Conservation (phyloP, 2,329 filamentous ascomycete species). For the Cadophora gregata region DNA sequence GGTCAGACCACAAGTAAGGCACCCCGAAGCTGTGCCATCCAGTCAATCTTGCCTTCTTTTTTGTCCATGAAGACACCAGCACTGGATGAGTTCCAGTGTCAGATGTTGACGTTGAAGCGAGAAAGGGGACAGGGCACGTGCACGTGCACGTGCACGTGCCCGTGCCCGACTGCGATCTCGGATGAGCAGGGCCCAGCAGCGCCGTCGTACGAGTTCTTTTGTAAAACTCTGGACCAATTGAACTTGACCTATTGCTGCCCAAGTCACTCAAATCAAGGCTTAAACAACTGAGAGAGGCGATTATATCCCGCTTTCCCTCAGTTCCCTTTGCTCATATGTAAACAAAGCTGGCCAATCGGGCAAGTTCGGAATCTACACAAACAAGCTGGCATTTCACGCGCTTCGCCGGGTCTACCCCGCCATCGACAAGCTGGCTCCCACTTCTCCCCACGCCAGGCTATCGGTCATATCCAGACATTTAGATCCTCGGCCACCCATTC, state of each 20-base stretch:
- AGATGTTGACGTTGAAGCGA: no score
- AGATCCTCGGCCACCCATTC: slow-evolving; percentile 40
- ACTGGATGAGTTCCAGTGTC: no score
- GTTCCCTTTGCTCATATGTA: no score
- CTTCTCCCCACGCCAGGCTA: slow-evolving; percentile 39
- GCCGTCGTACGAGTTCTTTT: slow-evolving; percentile 7
- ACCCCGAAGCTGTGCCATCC: no score
- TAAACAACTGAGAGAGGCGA: background rate
- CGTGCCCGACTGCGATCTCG: background rate
- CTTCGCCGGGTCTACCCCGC: slow-evolving; percentile 36
- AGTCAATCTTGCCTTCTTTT: no score
- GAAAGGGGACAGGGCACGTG: no score
- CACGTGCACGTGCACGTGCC: background rate
- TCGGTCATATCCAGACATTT: slow-evolving; percentile 49
- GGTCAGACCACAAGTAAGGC: no score
- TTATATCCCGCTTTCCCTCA: slow-evolving; percentile 4
- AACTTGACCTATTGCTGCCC: background rate
- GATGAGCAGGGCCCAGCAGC: background rate
- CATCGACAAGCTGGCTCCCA: slow-evolving; percentile 36
- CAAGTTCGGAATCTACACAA: slow-evolving; percentile 27
- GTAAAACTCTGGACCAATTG: background rate
- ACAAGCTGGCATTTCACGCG: slow-evolving; percentile 27
- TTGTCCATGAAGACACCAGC: no score
- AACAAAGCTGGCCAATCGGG: slow-evolving; percentile 30
- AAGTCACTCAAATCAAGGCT: background rate